A percentile compares a stretch with the other conserved stretches of the same genome.
These are phyloP conservation scores for Aphanoascus verrucosus DNA, from an alignment of 2,329 filamentous ascomycete genomes.

Conservation along the genomic window DNA sequence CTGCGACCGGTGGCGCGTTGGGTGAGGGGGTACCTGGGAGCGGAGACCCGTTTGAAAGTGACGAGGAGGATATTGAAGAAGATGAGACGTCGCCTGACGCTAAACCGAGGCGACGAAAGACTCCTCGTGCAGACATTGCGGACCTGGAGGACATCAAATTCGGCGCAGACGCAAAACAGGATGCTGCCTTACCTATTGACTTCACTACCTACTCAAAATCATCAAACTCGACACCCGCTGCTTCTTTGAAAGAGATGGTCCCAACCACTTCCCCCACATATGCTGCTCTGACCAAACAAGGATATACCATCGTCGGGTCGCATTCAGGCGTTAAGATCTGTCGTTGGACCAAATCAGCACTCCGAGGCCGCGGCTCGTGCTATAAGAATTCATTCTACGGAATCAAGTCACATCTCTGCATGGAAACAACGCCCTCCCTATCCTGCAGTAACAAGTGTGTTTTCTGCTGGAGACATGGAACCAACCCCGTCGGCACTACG, in stretches of 20 bases:
- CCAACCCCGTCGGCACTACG: constrained; percentile 89
- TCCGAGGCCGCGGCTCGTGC: constrained; percentile 85
- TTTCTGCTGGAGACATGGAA: constrained; percentile 97
- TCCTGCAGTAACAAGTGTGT: constrained; percentile 98
- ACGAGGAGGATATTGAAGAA: constrained; percentile 61
- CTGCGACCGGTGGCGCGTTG: constrained; percentile 40
- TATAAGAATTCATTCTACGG: constrained; percentile 98
- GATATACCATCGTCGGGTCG: constrained; percentile 87
- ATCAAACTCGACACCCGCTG: constrained; percentile 25
- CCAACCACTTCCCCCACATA: constrained; percentile 83
- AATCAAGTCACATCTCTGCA: constrained; percentile 91
- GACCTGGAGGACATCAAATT: constrained; percentile 74
- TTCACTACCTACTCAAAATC: constrained; percentile 53
- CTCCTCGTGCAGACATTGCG: constrained; percentile 43
- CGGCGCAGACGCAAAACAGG: constrained; percentile 20
- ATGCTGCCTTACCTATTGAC: constrained; percentile 57
- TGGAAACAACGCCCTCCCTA: constrained; percentile 93
- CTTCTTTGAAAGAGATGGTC: constrained; percentile 75
- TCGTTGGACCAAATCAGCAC: constrained; percentile 94
- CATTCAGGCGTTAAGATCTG: constrained; percentile 97
- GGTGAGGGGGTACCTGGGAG: constrained; percentile 65
- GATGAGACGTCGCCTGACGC: constrained; percentile 53
- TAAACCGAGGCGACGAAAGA: constrained; percentile 32
- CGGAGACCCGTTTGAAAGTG: constrained; percentile 74
- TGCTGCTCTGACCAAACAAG: constrained; percentile 82